These are phyloP conservation scores for Nakaseomyces delphensis DNA, from an alignment of 1,139 yeast species.

Conservation along the genomic window DNA sequence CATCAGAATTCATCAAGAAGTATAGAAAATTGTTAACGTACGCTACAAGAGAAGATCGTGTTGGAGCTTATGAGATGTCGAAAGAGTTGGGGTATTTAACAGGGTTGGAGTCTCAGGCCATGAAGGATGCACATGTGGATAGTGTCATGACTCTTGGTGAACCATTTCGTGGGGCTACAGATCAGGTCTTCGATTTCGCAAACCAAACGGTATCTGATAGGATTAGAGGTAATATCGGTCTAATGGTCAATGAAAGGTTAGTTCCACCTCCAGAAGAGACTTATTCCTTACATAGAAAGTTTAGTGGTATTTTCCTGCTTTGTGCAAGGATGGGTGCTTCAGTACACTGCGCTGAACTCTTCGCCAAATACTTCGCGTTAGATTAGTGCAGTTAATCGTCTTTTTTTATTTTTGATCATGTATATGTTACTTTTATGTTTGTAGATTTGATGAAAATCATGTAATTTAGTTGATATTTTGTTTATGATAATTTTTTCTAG, in stretches of 20 bases:
- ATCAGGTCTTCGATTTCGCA: constrained; percentile 60
- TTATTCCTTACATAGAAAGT: constrained; percentile 84
- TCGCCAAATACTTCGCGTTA: constrained; percentile 47
- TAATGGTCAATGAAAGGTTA: constrained; percentile 84
- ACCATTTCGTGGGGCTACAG: constrained; percentile 57
- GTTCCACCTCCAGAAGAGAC: constrained; percentile 99
- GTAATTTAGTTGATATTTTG: too few species aligned
- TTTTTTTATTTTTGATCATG: background rate
- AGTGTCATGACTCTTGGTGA: constrained; percentile 88
- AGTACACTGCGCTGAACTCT: constrained; percentile 74
- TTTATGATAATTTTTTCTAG: too few species aligned
- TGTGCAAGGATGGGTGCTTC: constrained; percentile 80
- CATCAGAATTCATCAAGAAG: constrained; percentile 55
- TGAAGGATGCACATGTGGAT: constrained; percentile 89
- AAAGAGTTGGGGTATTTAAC: constrained; percentile 78
- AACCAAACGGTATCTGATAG: constrained; percentile 89
- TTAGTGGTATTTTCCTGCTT: constrained; percentile 85
- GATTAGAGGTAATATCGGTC: constrained; percentile 72
- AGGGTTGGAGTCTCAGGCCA: constrained; percentile 76
- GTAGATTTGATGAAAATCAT: background rate
- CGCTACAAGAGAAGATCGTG: constrained; percentile 63
- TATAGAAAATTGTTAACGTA: constrained; percentile 70
- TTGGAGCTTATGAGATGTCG: constrained; percentile 56
- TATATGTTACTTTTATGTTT: constrained; percentile 1
- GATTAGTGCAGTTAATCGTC: background rate